phyloP scores from a whole-genome alignment of 371 early-diverging fungal genomes.

The Entomophthora muscae region DNA sequence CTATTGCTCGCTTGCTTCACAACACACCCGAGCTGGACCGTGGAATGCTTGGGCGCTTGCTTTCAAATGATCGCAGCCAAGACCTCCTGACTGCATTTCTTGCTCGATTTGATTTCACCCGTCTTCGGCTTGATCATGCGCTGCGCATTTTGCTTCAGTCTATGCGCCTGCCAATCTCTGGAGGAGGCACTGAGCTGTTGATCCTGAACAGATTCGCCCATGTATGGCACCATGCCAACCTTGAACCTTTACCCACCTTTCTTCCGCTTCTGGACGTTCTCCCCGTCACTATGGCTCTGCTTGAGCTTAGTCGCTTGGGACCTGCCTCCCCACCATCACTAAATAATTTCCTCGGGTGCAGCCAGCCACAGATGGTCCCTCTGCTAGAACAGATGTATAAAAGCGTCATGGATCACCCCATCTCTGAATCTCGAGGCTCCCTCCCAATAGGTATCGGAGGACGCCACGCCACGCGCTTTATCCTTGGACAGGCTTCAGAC shows the following conservation, averaged over 20 bases:
- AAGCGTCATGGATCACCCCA: neutral
- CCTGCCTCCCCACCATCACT: neutral
- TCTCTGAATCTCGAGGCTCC: neutral
- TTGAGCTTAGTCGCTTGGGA: neutral
- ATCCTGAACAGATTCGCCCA: slow-evolving; percentile 54
- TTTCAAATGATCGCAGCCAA: slow-evolving; percentile 19
- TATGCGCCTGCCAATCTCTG: slow-evolving; percentile 34
- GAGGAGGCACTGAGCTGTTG: slow-evolving; percentile 14
- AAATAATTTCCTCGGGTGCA: neutral
- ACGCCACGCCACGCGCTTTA: slow-evolving; percentile 13
- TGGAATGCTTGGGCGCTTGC: slow-evolving; percentile 38
- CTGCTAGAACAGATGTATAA: neutral
- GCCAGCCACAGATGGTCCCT: neutral
- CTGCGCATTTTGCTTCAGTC: slow-evolving; percentile 49
- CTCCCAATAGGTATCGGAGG: neutral
- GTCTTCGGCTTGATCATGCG: slow-evolving; percentile 52
- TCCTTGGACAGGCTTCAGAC: slow-evolving; percentile 23
- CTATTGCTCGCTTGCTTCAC: slow-evolving; percentile 55
- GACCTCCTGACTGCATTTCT: slow-evolving; percentile 47
- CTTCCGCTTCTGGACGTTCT: slow-evolving; percentile 41
- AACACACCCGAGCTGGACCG: slow-evolving; percentile 53
- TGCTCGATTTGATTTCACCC: slow-evolving; percentile 39
- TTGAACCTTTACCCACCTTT: slow-evolving; percentile 42
- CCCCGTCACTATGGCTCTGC: slow-evolving; percentile 45
- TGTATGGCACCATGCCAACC: slow-evolving; percentile 40